Evolutionary conservation across 164 flowering plant species (phyloP).

Genomic region (Platanus orientalis): DNA sequence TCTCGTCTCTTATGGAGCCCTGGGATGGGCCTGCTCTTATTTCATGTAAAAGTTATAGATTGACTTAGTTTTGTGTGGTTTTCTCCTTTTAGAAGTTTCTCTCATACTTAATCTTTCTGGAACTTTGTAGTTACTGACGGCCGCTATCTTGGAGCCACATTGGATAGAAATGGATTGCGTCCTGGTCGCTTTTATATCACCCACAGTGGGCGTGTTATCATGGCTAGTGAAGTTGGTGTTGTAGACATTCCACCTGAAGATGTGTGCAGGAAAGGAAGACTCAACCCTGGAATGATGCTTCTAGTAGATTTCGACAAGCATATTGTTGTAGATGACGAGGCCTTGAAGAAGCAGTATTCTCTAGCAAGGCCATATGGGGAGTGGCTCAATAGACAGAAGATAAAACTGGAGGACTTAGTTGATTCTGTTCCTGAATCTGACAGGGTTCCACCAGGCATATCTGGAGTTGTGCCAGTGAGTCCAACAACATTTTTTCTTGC

Average conservation of each 20-base stretch:
- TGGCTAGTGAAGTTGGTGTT: conserved; percentile 99
- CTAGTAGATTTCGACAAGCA: conserved; percentile 97
- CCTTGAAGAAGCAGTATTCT: conserved; percentile 87
- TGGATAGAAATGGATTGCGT: conserved; percentile 95
- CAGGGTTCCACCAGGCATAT: conserved; percentile 52
- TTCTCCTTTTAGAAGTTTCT: not conserved
- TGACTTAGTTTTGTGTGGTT: not conserved
- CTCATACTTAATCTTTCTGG: conserved; percentile 1
- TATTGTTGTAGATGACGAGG: conserved; percentile 94
- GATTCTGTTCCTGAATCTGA: conserved; percentile 59
- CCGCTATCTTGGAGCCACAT: conserved; percentile 96
- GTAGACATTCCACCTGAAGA: conserved; percentile 95
- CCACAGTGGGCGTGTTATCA: conserved; percentile 88
- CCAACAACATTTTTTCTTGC: not conserved
- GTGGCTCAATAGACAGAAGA: conserved; percentile 89
- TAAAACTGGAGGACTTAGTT: conserved; percentile 69
- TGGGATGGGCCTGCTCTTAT: conserved; percentile 95
- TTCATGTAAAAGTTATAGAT: conserved; percentile 58
- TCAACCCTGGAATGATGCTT: conserved; percentile 99
- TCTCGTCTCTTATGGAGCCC: conserved; percentile 97
- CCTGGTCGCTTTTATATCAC: conserved; percentile 97
- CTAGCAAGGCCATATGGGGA: conserved; percentile 87
- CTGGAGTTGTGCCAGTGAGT: conserved; percentile 72
- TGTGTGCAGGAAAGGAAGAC: conserved; percentile 86
- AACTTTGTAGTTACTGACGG: conserved; percentile 92